Base-by-base conservation (phyloP, 2,329 filamentous ascomycete genomes). In the Fusarium devonianum region DNA sequence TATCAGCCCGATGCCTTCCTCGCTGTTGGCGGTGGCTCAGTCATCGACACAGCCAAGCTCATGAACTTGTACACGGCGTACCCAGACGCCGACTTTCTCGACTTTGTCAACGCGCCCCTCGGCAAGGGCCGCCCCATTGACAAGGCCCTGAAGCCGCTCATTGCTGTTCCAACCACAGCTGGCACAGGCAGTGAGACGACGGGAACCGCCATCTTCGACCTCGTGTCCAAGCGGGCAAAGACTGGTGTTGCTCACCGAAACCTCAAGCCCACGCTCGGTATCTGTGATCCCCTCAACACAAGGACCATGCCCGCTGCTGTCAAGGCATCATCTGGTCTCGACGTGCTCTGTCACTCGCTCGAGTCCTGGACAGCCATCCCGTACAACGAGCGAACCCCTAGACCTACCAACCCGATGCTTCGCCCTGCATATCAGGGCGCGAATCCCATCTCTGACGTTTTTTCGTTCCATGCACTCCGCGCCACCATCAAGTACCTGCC, bases 301-400 rank as follows among this genome's bases (percentile, higher is more conserved):
- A 83, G 87, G 46, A 97, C 93, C 30, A 97, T 99, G 94, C 94
- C 94, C 0, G 84, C 91, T 1, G 91, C 93, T 26, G 94, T 99
- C 16, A 92, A 95, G 73, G 91, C 94, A 4, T 86, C 87, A 17
- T 96, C 92, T 0, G 95, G 94, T 2, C 82, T 99, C 2, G 94
- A 99, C 67, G 94, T 99, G 3, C 81, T 99, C 26, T 99, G 93
- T 72, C 95, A 99, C 75, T 87, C 89, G 10, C 85, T 99, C 28
- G 95, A 99, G 73, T 95, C 90, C 4, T 99, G 93, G 91, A 99
- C 94, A 1, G 94, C 94, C 3, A 97, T 99, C 56, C 95, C 95
- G 0, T 99, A 91, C 76, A 81, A 89, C 63, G 88, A 96, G 78
- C 86, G 94, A 39, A 84, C 80, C 0, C 94, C 94, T 0, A 81